Conservation (phyloP, 2,329 filamentous ascomycete species). For the Aureobasidium namibiae region DNA sequence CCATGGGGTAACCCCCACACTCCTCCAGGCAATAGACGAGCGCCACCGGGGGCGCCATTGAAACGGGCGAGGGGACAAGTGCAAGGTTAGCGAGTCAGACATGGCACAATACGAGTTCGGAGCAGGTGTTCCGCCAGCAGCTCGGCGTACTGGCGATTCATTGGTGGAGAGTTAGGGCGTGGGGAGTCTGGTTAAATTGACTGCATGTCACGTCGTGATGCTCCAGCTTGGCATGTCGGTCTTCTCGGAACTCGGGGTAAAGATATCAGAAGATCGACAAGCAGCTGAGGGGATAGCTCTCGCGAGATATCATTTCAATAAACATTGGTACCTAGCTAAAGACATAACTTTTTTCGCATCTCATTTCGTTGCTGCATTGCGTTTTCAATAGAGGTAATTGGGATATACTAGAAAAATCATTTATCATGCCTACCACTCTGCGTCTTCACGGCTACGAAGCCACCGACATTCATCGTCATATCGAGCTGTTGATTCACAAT, state of each 20-base stretch:
- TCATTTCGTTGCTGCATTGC: not conserved
- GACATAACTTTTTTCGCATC: not conserved
- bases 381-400: not conserved
- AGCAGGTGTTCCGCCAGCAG: not conserved
- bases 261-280: slow-evolving; percentile 1
- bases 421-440: slow-evolving; percentile 29
- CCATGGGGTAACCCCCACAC: slow-evolving; percentile 10
- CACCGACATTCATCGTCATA: slow-evolving; percentile 43
- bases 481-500: slow-evolving; percentile 62
- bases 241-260: not conserved
- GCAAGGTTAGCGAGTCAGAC: not conserved
- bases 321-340: not conserved
- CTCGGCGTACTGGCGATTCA: not conserved
- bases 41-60: not conserved
- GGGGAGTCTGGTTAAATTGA: slow-evolving; percentile 1
- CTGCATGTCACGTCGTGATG: not conserved
- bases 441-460: slow-evolving; percentile 33
- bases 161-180: not conserved
- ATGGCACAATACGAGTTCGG: not conserved
- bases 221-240: slow-evolving; percentile 10
- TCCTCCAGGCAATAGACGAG: not conserved
- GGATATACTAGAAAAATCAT: not conserved
- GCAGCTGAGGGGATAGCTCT: not conserved
- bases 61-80: not conserved
- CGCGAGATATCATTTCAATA: not conserved